Evolutionary conservation across 2,329 filamentous ascomycete species (phyloP), one percentile per base, ranked within the genome.

Genomic region (Talaromyces albobiverticillius): DNA sequence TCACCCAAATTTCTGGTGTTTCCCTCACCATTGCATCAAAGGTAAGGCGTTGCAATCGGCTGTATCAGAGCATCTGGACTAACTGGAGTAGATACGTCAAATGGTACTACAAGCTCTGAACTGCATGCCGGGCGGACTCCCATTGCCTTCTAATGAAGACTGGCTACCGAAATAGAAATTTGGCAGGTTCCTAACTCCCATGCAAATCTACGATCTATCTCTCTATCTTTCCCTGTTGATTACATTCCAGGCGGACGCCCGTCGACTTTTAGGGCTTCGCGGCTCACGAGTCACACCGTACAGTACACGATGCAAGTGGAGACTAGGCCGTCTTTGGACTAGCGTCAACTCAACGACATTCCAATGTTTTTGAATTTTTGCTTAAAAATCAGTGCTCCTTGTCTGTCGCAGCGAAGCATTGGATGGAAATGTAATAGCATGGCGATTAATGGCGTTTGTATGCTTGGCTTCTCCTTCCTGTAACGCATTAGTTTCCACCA

Each of bases 401-500:
- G n/a, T n/a, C n/a, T n/a, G n/a, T n/a, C n/a, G n/a, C n/a, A n/a
- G n/a, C n/a, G n/a, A n/a, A n/a, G n/a, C n/a, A n/a, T n/a, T n/a
- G n/a, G n/a, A n/a, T n/a, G n/a, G n/a, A n/a, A n/a, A n/a, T n/a
- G n/a, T n/a, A 8, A 40, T 22, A 20, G 16, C 11, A n/a, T 20
- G 11, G 9, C n/a, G 8, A 38, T 14, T 34, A 34, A 3, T 4
- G 3, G 36, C 20, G 4, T 18, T 18, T 22, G 10, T 40, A 13
- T 40, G n/a, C 26, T n/a, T 36, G 32, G 32, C 32, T 36, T 2
- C 5, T 9, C 16, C 16, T 45, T 51, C 49, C 49, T 31, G 18
- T 43, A 51, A 43, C 14, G 49, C 25, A 4, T 51, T 51, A 51
- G 49, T 34, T 22, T 51, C 49, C 49, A 43, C 49, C 40, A 9